A percentile compares a stretch with the other conserved stretches of the same genome.
Evolutionary conservation across 805 yeast species (phyloP).

Genomic region (Saccharomycopsis vini): DNA sequence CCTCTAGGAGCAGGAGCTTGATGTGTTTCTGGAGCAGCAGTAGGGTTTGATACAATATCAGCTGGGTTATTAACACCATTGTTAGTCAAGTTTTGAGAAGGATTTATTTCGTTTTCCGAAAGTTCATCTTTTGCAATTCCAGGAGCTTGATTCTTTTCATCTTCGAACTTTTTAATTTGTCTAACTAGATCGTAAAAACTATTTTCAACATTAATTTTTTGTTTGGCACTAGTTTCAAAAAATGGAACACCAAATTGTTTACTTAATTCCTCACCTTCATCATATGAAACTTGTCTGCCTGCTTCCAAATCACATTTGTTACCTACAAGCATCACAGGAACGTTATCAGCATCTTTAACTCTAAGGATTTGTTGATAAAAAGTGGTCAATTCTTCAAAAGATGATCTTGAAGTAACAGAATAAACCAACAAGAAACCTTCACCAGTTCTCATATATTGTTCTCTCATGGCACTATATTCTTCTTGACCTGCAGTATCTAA

Average conservation of each 20-base stretch:
- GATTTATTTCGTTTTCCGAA: too few species aligned
- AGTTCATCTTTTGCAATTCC: neutral
- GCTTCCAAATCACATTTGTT: slow-evolving; percentile 69
- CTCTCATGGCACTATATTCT: slow-evolving; percentile 88
- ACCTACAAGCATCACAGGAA: slow-evolving; percentile 76
- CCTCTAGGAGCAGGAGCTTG: neutral
- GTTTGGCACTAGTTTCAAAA: slow-evolving; percentile 89
- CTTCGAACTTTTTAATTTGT: slow-evolving; percentile 40
- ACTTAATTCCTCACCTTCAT: slow-evolving; percentile 57
- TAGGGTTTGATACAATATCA: too few species aligned
- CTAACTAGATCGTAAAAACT: slow-evolving; percentile 67
- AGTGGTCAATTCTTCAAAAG: slow-evolving; percentile 75
- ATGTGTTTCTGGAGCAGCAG: neutral
- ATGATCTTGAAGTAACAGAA: slow-evolving; percentile 73
- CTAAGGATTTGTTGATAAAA: slow-evolving; percentile 74
- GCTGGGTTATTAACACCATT: too few species aligned
- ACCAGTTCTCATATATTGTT: slow-evolving; percentile 92
- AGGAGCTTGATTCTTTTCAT: slow-evolving; percentile 11
- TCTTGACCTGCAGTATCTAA: slow-evolving; percentile 98
- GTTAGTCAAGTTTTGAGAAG: too few species aligned
- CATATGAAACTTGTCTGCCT: slow-evolving; percentile 64
- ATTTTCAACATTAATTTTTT: slow-evolving; percentile 81
- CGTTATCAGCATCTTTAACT: slow-evolving; percentile 66
- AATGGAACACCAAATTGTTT: slow-evolving; percentile 61
- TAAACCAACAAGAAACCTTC: slow-evolving; percentile 89